Base-by-base conservation (phyloP, 1,139 yeast species). In the Hemisphaericaspora xylanilytica region DNA sequence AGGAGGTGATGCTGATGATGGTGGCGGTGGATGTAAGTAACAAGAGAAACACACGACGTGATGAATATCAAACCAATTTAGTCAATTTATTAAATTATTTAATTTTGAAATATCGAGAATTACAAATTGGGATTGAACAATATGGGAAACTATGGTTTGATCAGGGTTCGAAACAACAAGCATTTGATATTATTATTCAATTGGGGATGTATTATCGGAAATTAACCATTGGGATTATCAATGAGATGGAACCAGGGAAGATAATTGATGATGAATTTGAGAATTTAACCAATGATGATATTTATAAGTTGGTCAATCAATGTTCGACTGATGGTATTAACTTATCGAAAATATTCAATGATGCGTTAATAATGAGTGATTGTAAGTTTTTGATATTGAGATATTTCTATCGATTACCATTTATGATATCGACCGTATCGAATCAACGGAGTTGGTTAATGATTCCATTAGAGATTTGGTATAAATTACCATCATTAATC, bases 221-320 rank as follows among this genome's bases (percentile, higher is more conserved):
- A 9, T 27, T 46, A 28, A 41, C 45, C 12, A n/a, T 39, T 14
- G 39, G 35, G 7, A 34, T 46, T 13, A 28, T 46, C 18, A 38
- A 38, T 28, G 39, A 35, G n/a, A 39, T 46, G 32, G 40, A 32
- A 12, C 28, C 27, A 13, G 35, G 44, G 26, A 25, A 15, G 6
- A n/a, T 9, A 21, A 15, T 29, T 21, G 33, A 33, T 21, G 42
- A 40, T 13, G 22, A 20, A 3, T 38, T 41, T 12, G 45, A 40
- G 2, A 40, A 42, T 12, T 37, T 42, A 17, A 30, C 43, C 5
- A 39, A 38, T 9, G 31, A 40, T 21, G 45, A 50, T 40, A 38
- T 53, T 7, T 45, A 50, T 12, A 52, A 50, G 35, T 39, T 55
- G 41, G 54, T 54, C 3, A 45, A 49, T 35, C 47, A 48, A 28